Conservation (phyloP, 1,284 basidiomycete genomes). For the Chalciporus piperatoides region DNA sequence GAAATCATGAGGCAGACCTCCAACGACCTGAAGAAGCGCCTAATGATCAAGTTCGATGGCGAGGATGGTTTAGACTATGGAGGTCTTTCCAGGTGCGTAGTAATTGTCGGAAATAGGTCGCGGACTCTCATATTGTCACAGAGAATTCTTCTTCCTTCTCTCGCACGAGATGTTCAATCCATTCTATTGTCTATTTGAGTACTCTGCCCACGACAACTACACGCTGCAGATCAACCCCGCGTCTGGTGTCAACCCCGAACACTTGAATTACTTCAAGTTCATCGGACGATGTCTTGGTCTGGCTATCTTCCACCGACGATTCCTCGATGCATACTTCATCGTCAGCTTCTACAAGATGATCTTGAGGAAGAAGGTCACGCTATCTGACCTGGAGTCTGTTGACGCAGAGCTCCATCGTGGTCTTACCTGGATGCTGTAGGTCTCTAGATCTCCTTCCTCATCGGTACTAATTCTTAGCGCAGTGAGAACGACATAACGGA, state of each 20-base stretch:
- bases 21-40: slow-evolving; percentile 89
- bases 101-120: neutral
- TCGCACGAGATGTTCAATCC: slow-evolving; percentile 97
- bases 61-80: slow-evolving; percentile 96
- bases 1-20: slow-evolving; percentile 96
- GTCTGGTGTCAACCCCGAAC: slow-evolving; percentile 93
- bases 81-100: slow-evolving; percentile 76
- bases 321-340: slow-evolving; percentile 96
- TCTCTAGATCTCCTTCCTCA: slow-evolving; percentile 9
- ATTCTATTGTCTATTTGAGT: slow-evolving; percentile 96
- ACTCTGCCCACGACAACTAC: slow-evolving; percentile 96
- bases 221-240: slow-evolving; percentile 95
- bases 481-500: slow-evolving; percentile 90
- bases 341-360: slow-evolving; percentile 99
- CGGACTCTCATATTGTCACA: slow-evolving; percentile 28
- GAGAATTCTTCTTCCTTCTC: slow-evolving; percentile 84
- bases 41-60: slow-evolving; percentile 98
- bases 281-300: slow-evolving; percentile 90
- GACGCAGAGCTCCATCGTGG: slow-evolving; percentile 86
- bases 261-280: slow-evolving; percentile 97
- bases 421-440: slow-evolving; percentile 90
- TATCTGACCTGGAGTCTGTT: slow-evolving; percentile 83
- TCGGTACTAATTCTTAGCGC: slow-evolving; percentile 14
- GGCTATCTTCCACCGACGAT: slow-evolving; percentile 94
- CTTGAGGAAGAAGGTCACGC: slow-evolving; percentile 82